Base-by-base conservation (phyloP, 2,329 filamentous ascomycete genomes). In the Scleromitrula shiraiana region DNA sequence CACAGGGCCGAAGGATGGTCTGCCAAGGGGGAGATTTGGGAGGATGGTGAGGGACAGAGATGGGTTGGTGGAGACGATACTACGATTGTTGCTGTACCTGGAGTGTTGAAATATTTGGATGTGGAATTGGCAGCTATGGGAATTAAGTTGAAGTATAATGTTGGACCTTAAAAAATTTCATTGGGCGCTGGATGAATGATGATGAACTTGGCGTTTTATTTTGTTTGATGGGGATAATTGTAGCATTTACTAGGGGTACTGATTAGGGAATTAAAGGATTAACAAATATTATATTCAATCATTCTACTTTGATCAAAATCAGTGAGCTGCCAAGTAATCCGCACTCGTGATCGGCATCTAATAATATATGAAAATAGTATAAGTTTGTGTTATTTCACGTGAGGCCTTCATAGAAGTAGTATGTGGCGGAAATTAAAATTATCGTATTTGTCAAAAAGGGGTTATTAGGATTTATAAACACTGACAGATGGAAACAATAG, bases 111-210 rank as follows among this genome's bases (percentile, higher is more conserved):
- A 69, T 97, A 85, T 71, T 70, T 98, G 56, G 93, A 98, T 68
- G 90, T 95, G 17, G 93, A 98, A 69, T 71, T 98, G 59, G 88
- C 90, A 29, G 89, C 89, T 48, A 98, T 98, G 93, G 93, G 93
- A 45, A 83, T 98, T 46, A 85, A 89, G 70, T 79, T 98, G 70
- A 95, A 88, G 74, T 97, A 95, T 65, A 83, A 84, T 66, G 85
- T 97, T 57, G 76, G 57, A 12, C 62, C 61, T 32, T 59, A 41
- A 32, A 37, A n/a, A n/a, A n/a, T n/a, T n/a, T 15, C 4, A 5
- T 8, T 14, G 15, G 37, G 22, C 19, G n/a, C n/a, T n/a, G 15
- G 7, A 23, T 23, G 17, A 30, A 15, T 32, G 29, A 47, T 29
- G 45, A 41, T 33, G 29, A 46, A 22, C 24, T 26, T 35, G 45